Percentiles rank a stretch among this genome's conserved stretches.
Evolutionary conservation across 2,329 filamentous ascomycete genomes (phyloP).

Genomic region (Thielaviopsis euricoi): DNA sequence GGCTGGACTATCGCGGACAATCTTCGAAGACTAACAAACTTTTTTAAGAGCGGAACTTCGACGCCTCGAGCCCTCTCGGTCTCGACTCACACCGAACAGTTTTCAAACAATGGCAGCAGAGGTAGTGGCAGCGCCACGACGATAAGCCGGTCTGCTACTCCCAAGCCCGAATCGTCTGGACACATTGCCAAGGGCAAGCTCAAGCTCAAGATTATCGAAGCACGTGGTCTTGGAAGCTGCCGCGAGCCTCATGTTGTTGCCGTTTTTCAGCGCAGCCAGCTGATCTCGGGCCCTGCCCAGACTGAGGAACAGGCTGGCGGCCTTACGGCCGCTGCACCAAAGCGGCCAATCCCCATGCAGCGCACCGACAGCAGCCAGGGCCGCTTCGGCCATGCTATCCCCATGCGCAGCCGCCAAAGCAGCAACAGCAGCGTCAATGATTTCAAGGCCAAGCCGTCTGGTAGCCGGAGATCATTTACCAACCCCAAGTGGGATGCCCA

Average conservation of each 20-base stretch:
- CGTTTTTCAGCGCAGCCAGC: constrained; percentile 91
- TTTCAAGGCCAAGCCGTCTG: constrained; percentile 20
- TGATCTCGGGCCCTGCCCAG: constrained; percentile 69
- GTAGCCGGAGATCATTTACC: constrained; percentile 32
- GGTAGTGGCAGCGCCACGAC: not conserved
- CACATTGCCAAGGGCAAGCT: constrained; percentile 63
- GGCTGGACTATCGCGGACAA: constrained; percentile 6
- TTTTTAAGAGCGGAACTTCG: constrained; percentile 79
- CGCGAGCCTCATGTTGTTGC: constrained; percentile 89
- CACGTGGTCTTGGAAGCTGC: constrained; percentile 63
- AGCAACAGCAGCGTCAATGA: constrained; percentile 80
- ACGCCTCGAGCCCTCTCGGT: constrained; percentile 71
- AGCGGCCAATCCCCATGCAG: constrained; percentile 36
- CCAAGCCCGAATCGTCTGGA: constrained; percentile 32
- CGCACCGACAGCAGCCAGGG: constrained; percentile 68
- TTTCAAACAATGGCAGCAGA: not conserved
- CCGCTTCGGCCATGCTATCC: constrained; percentile 74
- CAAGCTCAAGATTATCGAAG: constrained; percentile 76
- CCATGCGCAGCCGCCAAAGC: constrained; percentile 91
- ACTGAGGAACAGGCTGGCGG: constrained; percentile 36
- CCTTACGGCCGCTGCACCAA: not conserved
- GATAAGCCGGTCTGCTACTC: constrained; percentile 31
- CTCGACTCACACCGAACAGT: constrained; percentile 2
- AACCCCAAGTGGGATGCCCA: constrained; percentile 93
- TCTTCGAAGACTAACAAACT: constrained; percentile 78